These are phyloP conservation scores for Paragyromitra xinjiangensis DNA, from an alignment of 495 filamentous ascomycete genomes.

Conservation along the genomic window DNA sequence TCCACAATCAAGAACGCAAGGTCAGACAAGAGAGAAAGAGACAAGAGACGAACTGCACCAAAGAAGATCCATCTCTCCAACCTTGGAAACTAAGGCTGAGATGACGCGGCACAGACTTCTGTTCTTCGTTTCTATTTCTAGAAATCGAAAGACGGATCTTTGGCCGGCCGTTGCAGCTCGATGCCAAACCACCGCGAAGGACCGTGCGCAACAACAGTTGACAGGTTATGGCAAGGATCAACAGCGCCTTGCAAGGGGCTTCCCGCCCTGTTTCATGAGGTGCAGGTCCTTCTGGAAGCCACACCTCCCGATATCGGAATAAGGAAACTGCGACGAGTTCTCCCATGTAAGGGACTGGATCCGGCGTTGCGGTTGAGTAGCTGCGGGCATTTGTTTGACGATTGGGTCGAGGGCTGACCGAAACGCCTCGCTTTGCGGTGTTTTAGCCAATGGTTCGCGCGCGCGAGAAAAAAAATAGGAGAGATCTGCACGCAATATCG, in stretches of 20 bases:
- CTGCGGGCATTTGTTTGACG: neutral
- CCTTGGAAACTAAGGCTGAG: slow-evolving; percentile 23
- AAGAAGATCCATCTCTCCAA: slow-evolving; percentile 5
- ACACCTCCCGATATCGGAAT: slow-evolving; percentile 14
- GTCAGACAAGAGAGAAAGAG: slow-evolving; percentile 17
- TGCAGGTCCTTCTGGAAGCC: slow-evolving; percentile 44
- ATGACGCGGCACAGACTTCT: slow-evolving; percentile 41
- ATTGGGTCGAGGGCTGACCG: neutral
- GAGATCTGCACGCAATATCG: slow-evolving; percentile 8
- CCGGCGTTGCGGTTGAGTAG: neutral
- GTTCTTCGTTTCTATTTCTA: slow-evolving; percentile 41
- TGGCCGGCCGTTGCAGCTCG: slow-evolving; percentile 9
- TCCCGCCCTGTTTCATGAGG: slow-evolving; percentile 32
- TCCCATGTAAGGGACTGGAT: slow-evolving; percentile 1
- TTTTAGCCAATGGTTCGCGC: slow-evolving; percentile 18
- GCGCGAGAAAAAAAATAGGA: neutral
- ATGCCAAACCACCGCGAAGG: slow-evolving; percentile 18
- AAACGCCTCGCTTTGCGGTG: slow-evolving; percentile 3
- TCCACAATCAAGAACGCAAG: slow-evolving; percentile 14
- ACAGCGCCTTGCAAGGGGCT: slow-evolving; percentile 30
- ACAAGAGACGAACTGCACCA: neutral
- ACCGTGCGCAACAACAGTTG: slow-evolving; percentile 28
- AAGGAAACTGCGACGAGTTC: slow-evolving; percentile 6
- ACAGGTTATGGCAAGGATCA: slow-evolving; percentile 30
- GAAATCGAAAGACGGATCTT: slow-evolving; percentile 17